Conservation (phyloP, 1,284 basidiomycete genomes). For the Ceratobasidium sp. region DNA sequence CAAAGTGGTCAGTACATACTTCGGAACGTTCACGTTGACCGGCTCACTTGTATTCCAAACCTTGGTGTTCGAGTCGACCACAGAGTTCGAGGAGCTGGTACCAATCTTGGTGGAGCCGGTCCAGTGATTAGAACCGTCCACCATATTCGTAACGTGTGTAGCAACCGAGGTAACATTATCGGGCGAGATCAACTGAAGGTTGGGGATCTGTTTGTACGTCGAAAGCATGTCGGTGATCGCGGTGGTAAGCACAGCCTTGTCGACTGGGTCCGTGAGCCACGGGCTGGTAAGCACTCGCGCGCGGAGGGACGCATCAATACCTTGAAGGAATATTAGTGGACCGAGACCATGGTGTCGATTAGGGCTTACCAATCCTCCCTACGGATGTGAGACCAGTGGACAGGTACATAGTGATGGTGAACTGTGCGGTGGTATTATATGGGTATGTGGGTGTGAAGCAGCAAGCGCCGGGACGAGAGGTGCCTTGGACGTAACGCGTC, state of each 20-base stretch:
- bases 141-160: conserved; percentile 49
- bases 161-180: conserved; percentile 55
- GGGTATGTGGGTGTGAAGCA: conserved; percentile 58
- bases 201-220: conserved; percentile 51
- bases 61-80: conserved; percentile 65
- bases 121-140: conserved; percentile 64
- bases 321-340: background rate
- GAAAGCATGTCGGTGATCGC: conserved; percentile 55
- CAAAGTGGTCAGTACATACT: background rate
- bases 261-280: conserved; percentile 64
- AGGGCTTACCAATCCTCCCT: conserved; percentile 59
- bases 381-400: conserved; percentile 65
- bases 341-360: background rate
- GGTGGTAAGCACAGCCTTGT: conserved; percentile 58
- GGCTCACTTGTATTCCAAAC: conserved; percentile 57
- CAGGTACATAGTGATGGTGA: conserved; percentile 64
- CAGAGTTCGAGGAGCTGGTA: conserved; percentile 50
- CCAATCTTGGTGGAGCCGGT: conserved; percentile 62
- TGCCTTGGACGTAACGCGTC: conserved; percentile 64
- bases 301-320: conserved; percentile 57
- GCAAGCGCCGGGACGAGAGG: conserved; percentile 66
- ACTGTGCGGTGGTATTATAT: conserved; percentile 60
- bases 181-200: conserved; percentile 62
- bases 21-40: background rate
- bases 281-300: conserved; percentile 59